Evolutionary conservation across 2,329 filamentous ascomycete genomes (phyloP).

Genomic region (Botrytis fragariae): DNA sequence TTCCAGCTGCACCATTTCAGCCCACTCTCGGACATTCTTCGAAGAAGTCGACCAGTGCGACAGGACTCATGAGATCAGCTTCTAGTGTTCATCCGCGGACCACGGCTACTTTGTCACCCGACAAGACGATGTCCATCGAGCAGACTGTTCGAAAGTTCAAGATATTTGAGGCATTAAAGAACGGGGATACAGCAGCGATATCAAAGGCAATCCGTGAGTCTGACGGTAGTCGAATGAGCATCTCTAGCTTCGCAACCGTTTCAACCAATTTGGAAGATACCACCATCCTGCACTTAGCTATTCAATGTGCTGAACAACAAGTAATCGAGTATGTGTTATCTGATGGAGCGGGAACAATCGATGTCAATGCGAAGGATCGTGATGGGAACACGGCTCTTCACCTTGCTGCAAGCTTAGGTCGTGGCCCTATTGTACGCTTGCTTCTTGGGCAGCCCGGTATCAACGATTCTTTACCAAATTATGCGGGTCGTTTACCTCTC

Average conservation of each 20-base stretch:
- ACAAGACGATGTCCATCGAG: conserved; percentile 62
- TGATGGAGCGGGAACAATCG: conserved; percentile 62
- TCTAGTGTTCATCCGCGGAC: conserved; percentile 4
- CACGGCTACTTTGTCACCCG: conserved; percentile 28
- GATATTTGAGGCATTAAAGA: conserved; percentile 87
- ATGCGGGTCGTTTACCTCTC: conserved; percentile 78
- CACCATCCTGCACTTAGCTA: conserved; percentile 86
- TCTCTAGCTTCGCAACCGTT: conserved; percentile 40
- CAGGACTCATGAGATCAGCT: conserved; percentile 34
- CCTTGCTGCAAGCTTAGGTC: conserved; percentile 78
- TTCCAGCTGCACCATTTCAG: conserved; percentile 26
- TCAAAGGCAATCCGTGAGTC: conserved; percentile 78
- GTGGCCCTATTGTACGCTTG: conserved; percentile 75
- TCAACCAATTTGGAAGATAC: conserved; percentile 67
- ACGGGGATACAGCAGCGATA: conserved; percentile 86
- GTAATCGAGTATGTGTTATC: conserved; percentile 95
- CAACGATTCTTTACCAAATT: conserved; percentile 85
- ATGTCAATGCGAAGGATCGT: conserved; percentile 86
- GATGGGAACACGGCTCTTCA: conserved; percentile 95
- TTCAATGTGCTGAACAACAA: conserved; percentile 89
- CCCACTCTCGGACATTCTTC: conserved; percentile 31
- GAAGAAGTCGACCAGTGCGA: conserved; percentile 34
- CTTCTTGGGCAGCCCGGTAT: conserved; percentile 79
- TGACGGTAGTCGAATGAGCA: conserved; percentile 42
- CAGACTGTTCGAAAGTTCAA: conserved; percentile 94